A percentile compares a stretch with the other conserved stretches of the same genome.
These are phyloP conservation scores for Chlamydomonas incerta DNA, from an alignment of 139 green algal species.

Conservation along the genomic window DNA sequence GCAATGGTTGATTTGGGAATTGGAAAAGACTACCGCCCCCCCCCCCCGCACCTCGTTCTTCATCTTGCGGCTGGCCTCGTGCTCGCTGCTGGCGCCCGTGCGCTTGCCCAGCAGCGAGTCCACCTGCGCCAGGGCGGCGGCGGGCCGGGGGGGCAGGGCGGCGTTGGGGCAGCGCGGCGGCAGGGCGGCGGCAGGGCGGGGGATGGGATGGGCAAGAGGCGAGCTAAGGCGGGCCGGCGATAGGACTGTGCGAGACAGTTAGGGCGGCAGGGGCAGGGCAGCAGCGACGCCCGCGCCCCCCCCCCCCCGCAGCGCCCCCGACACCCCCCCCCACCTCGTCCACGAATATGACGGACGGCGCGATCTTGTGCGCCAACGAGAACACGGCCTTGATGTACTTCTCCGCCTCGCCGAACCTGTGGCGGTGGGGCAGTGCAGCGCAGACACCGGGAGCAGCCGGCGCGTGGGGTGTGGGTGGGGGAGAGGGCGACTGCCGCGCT, in stretches of 20 bases:
- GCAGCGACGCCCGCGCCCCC: too few relatives aligned
- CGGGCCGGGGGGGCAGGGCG: constrained; percentile 22
- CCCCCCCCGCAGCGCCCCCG: too few relatives aligned
- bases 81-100: constrained; percentile 55
- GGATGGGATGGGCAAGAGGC: neutral
- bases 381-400: constrained; percentile 67
- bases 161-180: neutral
- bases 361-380: constrained; percentile 74
- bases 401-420: constrained; percentile 12
- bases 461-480: neutral
- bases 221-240: too few relatives aligned
- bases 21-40: too few relatives aligned
- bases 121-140: constrained; percentile 42
- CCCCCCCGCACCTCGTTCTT: constrained; percentile 66
- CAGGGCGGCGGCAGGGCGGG: neutral
- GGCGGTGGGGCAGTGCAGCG: neutral
- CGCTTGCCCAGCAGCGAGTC: constrained; percentile 11
- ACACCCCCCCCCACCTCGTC: constrained; percentile 71
- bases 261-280: too few relatives aligned
- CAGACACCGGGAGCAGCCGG: too few relatives aligned
- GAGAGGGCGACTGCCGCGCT: neutral
- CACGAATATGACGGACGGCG: constrained; percentile 83
- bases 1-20: too few relatives aligned
- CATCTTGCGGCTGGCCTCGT: constrained; percentile 81
- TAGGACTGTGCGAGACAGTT: constrained; percentile 55